Base-by-base conservation (phyloP, 345 rosid species). In the Moricandia arvensis region DNA sequence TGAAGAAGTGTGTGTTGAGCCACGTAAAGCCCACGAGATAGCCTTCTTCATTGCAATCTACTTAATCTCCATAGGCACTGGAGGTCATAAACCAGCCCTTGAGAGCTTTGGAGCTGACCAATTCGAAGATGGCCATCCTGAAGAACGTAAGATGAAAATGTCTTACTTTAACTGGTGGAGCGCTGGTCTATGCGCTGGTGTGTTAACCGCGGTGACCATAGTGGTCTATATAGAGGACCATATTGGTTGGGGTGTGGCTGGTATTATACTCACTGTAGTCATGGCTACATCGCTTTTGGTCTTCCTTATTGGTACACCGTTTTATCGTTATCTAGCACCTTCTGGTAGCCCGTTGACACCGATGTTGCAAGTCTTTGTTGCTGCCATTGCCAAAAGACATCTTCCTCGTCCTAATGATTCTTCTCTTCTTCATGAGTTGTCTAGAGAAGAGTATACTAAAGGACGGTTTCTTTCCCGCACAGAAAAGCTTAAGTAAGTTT, bases 91-190 rank as follows among this genome's bases (percentile, higher is more conserved):
- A 72, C 99, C 99, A 15, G 75, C 97, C 0, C 76, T 92, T 49
- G 97, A 95, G 81, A 95, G 99, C 80, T 95, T 95, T 29, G 99
- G 99, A 68, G 99, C 97, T 2, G 99, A 95, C 74, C 99, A 95
- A 31, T 95, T 95, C 47, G 96, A 95, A 4, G 97, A 95, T 38
- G 88, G 82, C 54, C 90, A 95, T 75, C 4, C 68, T 0, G 62
- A 84, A 47, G 99, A 95, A 75, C 83, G 97, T 31, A 89, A 83
- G 84, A 80, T 86, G 80, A 95, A 92, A 79, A 87, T 90, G 97
- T 91, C 98, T 2, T 94, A 81, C 75, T 94, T 94, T 86, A 94
- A 90, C 78, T 90, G 97, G 99, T 95, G 99, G 97, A 90, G 72
- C 74, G 83, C 84, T 0, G 96, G 90, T 26, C 86, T 95, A 0